Evolutionary conservation across 495 filamentous ascomycete species (phyloP), one percentile per base, ranked within the genome.

Genomic region (Glutinoglossum americanum): DNA sequence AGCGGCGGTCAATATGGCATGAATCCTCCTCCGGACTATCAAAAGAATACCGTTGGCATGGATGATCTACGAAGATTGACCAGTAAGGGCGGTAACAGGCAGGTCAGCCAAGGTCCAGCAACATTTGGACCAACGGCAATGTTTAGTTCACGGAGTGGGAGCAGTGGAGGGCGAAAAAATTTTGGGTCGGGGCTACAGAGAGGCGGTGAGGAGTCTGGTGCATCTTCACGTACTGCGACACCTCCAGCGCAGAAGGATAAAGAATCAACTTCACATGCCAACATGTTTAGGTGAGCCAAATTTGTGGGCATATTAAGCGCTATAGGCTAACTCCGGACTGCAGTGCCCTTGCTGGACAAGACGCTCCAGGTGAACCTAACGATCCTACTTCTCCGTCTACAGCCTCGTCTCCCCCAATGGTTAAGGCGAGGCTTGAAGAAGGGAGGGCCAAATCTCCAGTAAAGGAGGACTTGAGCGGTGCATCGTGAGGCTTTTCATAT

Each of bases 211-310:
- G 89, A 93, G 64, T 86, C 82, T 61, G 80, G 78, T 59, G 78
- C 82, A 54, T 89, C 86, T 57, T 95, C 89, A 56, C 82, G 92
- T 62, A 92, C 84, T 60, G 84, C 82, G 63, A 95, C 90, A 57
- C 88, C 88, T 26, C 83, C 88, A 59, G 70, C 80, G 53, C 70
- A 71, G 61, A 80, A 82, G 71, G 70, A 74, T 59, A 73, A 75
- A 62, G 63, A 65, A 57, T 59, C 74, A 58, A 80, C 80, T 39
- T 77, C 83, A 37, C 80, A 83, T 59, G 75, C 78, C 56, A 98
- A 96, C 72, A 81, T 87, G 62, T 98, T 92, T 75, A 88, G 87
- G 92, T 94, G 73, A 65, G 71, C 37, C 37, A 39, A 2, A 15
- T 9, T 39, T 10, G 5, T 57, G 57, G 4, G 23, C 32, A 13